These are phyloP conservation scores for Mycena kentingensis DNA, from an alignment of 768 basidiomycete genomes.

Conservation along the genomic window DNA sequence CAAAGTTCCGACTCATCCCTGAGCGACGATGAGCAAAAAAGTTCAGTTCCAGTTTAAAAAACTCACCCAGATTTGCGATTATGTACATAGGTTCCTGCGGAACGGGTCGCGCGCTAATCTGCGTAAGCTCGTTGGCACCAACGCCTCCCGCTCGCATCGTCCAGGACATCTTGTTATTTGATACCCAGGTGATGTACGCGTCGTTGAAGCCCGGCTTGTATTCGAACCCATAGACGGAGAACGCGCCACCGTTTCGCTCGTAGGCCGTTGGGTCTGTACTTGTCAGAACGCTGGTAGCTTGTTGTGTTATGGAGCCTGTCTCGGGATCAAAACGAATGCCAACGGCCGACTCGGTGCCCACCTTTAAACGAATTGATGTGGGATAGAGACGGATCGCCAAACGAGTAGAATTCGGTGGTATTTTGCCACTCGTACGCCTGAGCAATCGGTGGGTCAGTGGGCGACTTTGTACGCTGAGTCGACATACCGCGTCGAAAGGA, in stretches of 20 bases:
- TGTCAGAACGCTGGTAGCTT: slow-evolving; percentile 61
- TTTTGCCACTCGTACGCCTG: slow-evolving; percentile 45
- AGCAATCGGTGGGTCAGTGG: not conserved
- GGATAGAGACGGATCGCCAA: slow-evolving; percentile 45
- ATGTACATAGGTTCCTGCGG: slow-evolving; percentile 64
- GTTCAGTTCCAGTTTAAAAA: not conserved
- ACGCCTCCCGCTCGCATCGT: slow-evolving; percentile 57
- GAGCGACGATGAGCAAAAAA: not conserved
- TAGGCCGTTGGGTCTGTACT: slow-evolving; percentile 59
- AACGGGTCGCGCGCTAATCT: slow-evolving; percentile 55
- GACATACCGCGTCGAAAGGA: slow-evolving; percentile 62
- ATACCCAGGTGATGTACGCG: slow-evolving; percentile 69
- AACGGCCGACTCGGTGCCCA: slow-evolving; percentile 29
- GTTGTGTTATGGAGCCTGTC: slow-evolving; percentile 40
- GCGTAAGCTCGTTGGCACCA: slow-evolving; percentile 45
- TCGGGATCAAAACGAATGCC: not conserved
- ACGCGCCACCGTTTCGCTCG: slow-evolving; percentile 49
- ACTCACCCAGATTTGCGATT: slow-evolving; percentile 32
- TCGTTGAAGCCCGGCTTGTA: slow-evolving; percentile 48
- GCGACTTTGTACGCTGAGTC: slow-evolving; percentile 5
- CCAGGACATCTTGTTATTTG: slow-evolving; percentile 58
- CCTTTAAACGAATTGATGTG: slow-evolving; percentile 54
- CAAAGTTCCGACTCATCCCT: slow-evolving; percentile 4
- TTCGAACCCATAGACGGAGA: slow-evolving; percentile 63
- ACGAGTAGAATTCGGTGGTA: slow-evolving; percentile 43